phyloP scores from a whole-genome alignment of 2,329 filamentous ascomycete species.

The Triangularia verruculosa region DNA sequence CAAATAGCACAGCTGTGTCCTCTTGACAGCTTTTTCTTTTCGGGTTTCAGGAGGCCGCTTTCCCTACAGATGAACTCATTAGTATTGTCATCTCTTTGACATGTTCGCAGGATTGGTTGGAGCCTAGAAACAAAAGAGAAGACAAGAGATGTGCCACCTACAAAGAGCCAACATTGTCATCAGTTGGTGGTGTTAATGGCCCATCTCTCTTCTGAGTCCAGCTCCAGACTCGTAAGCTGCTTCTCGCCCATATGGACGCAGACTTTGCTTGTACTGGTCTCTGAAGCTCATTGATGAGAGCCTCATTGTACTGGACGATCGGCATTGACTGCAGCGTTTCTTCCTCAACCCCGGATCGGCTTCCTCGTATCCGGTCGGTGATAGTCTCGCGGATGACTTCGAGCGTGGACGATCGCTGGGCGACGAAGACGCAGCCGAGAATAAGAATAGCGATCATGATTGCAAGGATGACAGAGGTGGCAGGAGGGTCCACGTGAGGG shows the following conservation, averaged over 20 bases:
- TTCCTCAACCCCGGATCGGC: neutral
- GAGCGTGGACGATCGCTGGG: neutral
- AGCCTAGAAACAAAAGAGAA: neutral
- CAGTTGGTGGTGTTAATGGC: neutral
- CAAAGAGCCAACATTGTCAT: neutral
- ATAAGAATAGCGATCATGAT: conserved; percentile 7
- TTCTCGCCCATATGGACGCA: neutral
- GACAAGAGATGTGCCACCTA: neutral
- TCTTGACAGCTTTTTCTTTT: neutral
- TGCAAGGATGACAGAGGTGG: conserved; percentile 4
- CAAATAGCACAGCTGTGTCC: conserved; percentile 55
- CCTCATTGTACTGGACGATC: conserved; percentile 10
- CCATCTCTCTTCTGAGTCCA: neutral
- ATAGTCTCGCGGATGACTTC: neutral
- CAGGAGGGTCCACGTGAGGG: neutral
- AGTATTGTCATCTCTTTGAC: neutral
- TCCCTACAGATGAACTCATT: neutral
- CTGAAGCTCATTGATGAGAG: neutral
- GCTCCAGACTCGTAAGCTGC: neutral
- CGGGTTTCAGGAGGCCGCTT: neutral
- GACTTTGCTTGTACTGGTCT: neutral
- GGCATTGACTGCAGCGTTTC: conserved; percentile 8
- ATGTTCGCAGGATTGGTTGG: neutral
- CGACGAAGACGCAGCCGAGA: conserved; percentile 4
- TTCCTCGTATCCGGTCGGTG: neutral